Conservation (phyloP, 495 filamentous ascomycete species). For the Hypoxylon fragiforme region DNA sequence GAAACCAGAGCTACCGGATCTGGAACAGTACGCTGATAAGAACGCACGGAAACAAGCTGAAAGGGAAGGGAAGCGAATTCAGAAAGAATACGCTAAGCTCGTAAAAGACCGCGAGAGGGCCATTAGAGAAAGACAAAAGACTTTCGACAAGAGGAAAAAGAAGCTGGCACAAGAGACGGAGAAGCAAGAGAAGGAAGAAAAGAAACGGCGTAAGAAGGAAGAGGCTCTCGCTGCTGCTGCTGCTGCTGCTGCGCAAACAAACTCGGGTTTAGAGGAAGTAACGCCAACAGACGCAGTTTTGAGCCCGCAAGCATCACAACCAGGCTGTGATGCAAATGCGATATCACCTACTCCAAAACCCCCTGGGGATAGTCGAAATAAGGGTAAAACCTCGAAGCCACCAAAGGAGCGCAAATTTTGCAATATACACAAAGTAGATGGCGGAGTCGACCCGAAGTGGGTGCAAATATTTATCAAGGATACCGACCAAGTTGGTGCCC, state of each 20-base stretch:
- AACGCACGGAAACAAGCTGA: slow-evolving; percentile 65
- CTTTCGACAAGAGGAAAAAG: slow-evolving; percentile 58
- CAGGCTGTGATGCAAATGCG: not conserved
- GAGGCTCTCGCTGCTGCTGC: slow-evolving; percentile 32
- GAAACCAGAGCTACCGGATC: slow-evolving; percentile 50
- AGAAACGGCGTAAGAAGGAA: slow-evolving; percentile 45
- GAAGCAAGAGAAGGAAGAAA: slow-evolving; percentile 44
- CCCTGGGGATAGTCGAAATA: not conserved
- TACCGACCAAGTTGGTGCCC: slow-evolving; percentile 83
- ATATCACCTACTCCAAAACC: slow-evolving; percentile 1
- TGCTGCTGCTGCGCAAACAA: slow-evolving; percentile 9
- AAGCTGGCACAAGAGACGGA: slow-evolving; percentile 49
- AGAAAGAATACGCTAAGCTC: slow-evolving; percentile 62
- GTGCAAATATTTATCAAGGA: slow-evolving; percentile 74
- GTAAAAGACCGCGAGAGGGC: slow-evolving; percentile 66
- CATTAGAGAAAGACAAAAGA: slow-evolving; percentile 61
- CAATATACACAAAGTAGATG: slow-evolving; percentile 54
- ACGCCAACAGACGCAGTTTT: slow-evolving; percentile 22
- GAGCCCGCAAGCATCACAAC: slow-evolving; percentile 12
- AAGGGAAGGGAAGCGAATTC: slow-evolving; percentile 58
- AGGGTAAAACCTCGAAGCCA: slow-evolving; percentile 38
- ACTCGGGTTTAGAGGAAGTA: slow-evolving; percentile 25
- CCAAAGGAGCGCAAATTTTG: slow-evolving; percentile 75
- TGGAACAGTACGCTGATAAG: slow-evolving; percentile 59
- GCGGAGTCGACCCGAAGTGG: slow-evolving; percentile 68